Conservation (phyloP, 1,139 yeast species). For the Zygotorulaspora mrakii region DNA sequence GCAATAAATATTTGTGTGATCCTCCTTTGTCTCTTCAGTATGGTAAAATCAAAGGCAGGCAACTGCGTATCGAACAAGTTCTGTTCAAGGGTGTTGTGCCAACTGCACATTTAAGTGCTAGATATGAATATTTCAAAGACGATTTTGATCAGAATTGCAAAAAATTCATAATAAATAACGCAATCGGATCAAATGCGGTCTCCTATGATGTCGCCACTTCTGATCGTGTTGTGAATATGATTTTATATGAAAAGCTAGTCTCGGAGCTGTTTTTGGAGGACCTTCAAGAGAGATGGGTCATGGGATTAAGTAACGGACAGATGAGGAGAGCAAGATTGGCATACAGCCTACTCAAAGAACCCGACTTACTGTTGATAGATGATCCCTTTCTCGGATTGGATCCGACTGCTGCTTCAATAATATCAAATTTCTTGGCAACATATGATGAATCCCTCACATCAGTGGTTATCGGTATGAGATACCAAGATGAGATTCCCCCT, state of each 20-base stretch:
- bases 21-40: conserved; percentile 29
- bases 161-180: conserved; percentile 48
- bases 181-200: conserved; percentile 32
- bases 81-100: conserved; percentile 63
- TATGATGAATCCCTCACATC: conserved; percentile 31
- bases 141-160: conserved; percentile 75
- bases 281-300: conserved; percentile 69
- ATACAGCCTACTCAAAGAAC: conserved; percentile 59
- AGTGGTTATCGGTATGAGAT: conserved; percentile 66
- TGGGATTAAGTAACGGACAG: conserved; percentile 90
- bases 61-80: conserved; percentile 39
- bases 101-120: conserved; percentile 78
- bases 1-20: conserved; percentile 28
- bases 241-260: conserved; percentile 44
- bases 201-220: conserved; percentile 29
- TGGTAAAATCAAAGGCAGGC: conserved; percentile 11
- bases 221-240: conserved; percentile 33
- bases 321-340: conserved; percentile 87
- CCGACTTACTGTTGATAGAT: conserved; percentile 68
- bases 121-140: conserved; percentile 84
- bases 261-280: conserved; percentile 53
- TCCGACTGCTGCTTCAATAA: conserved; percentile 60
- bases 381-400: conserved; percentile 93
- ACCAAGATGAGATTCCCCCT: conserved; percentile 68
- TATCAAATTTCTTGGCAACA: conserved; percentile 48